Base-by-base conservation (phyloP, 1,139 yeast genomes). In the Diutina catenulata region DNA sequence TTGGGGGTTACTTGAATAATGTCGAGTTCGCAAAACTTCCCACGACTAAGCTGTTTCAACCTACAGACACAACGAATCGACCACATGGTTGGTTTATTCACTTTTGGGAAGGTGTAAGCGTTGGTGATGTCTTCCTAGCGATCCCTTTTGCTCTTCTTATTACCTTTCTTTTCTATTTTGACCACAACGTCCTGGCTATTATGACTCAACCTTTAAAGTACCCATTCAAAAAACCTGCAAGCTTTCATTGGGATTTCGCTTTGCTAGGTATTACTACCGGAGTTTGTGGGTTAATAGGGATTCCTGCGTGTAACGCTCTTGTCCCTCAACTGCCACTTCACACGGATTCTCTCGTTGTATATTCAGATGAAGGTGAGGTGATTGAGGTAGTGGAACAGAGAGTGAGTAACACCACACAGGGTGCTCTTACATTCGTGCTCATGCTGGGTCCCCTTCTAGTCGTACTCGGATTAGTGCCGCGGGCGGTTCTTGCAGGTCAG, bases 321-420 rank as follows among this genome's bases (percentile, higher is more conserved):
- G 88, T 91, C 32, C 98, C 98, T 0, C 98, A 91, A 55, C 97
- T 97, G 0, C 98, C 97, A 0, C 56, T 91, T 33, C 98, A 91
- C 50, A 87, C 97, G 0, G 73, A 70, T 39, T 76, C 95, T 0
- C 59, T 91, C 27, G 74, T 86, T 33, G 78, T 84, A 3, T 70
- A 68, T 44, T 21, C 20, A n/a, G 35, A 31, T 9, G 73, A 74
- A 43, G 68, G 74, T 9, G 50, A 52, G 38, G 64, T 75, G 2
- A 51, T 63, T 1, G 63, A 75, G 3, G 91, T 88, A 6, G 94
- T 91, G 3, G 98, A 91, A 49, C 98, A 91, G 53, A 57, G 98
- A 37, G 64, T 86, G 33, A 80, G 93, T 2, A 91, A 91, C 50
- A 76, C 87, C 0, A 64, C 70, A 1, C 98, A 91, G 52, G 98